A percentile compares a stretch with the other conserved stretches of the same genome.
Conservation (phyloP, 2,329 filamentous ascomycete species). For the Ophiostoma piceae region DNA sequence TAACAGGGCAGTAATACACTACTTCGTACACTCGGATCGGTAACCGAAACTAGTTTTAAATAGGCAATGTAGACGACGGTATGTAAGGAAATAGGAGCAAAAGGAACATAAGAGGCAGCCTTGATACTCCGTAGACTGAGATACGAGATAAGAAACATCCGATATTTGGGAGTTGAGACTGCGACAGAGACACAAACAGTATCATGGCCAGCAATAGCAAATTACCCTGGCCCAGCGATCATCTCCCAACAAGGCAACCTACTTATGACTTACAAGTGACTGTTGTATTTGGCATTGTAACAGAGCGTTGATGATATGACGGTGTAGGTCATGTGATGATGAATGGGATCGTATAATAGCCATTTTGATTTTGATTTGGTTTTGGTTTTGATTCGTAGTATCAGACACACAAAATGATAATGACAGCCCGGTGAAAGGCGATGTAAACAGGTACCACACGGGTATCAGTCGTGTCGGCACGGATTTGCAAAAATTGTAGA, state of each 20-base stretch:
- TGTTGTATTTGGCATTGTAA: neutral
- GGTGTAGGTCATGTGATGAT: neutral
- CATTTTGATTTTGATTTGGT: too few species aligned
- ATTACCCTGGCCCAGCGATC: neutral
- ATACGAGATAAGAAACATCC: constrained; percentile 1
- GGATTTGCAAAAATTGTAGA: neutral
- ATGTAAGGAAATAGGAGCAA: neutral
- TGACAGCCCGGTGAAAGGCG: too few species aligned
- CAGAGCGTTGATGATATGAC: neutral
- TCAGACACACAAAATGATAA: too few species aligned
- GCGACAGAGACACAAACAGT: neutral
- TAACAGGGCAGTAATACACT: neutral
- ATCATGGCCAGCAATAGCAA: neutral
- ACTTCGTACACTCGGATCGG: neutral
- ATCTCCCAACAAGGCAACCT: constrained; percentile 3
- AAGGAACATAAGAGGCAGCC: neutral
- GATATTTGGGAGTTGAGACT: neutral
- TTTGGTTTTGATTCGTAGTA: too few species aligned
- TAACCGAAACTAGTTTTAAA: neutral
- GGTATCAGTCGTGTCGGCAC: neutral
- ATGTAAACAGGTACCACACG: too few species aligned
- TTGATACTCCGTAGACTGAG: neutral
- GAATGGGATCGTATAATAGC: too few species aligned
- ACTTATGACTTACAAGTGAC: neutral
- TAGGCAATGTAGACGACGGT: neutral